A percentile compares a stretch with the other conserved stretches of the same genome.
Evolutionary conservation across 2,329 filamentous ascomycete species (phyloP).

Genomic region (Albophoma yamanashiensis): DNA sequence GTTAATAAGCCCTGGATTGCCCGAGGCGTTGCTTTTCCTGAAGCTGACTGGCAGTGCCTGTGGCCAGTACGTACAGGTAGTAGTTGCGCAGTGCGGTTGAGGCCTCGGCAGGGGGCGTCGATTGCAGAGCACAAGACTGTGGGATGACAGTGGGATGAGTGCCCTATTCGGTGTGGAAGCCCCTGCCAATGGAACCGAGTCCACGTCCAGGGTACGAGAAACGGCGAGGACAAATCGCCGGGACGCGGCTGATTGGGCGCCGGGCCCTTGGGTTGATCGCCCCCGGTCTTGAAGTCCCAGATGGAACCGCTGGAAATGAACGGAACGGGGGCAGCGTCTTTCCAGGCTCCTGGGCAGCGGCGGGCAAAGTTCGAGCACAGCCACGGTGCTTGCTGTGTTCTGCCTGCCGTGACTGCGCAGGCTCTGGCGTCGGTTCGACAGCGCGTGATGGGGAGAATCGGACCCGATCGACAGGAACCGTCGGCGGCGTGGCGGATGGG

Average conservation of each 20-base stretch:
- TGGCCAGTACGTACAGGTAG: too few relatives aligned
- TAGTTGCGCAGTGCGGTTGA: too few relatives aligned
- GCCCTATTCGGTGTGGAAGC: not conserved
- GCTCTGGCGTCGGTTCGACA: not conserved
- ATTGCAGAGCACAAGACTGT: too few relatives aligned
- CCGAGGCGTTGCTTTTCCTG: not conserved
- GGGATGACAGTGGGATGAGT: not conserved
- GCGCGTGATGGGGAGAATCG: not conserved
- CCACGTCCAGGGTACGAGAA: conserved; percentile 15
- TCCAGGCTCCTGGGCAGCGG: not conserved
- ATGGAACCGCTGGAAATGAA: not conserved
- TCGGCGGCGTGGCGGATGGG: not conserved
- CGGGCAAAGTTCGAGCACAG: not conserved
- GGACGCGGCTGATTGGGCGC: conserved; percentile 17
- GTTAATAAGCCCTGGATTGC: not conserved
- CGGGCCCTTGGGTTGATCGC: not conserved
- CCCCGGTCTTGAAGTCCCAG: not conserved
- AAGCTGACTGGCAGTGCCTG: too few relatives aligned
- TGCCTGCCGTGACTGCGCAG: not conserved
- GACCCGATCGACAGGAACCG: not conserved
- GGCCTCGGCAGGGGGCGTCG: not conserved
- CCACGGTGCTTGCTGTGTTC: not conserved
- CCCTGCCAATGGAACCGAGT: conserved; percentile 10
- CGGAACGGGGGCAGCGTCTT: not conserved
- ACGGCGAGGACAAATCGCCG: conserved; percentile 10